Evolutionary conservation across 192 early-diverging fungal genomes (phyloP).

Genomic region (Backusella morwellensis): DNA sequence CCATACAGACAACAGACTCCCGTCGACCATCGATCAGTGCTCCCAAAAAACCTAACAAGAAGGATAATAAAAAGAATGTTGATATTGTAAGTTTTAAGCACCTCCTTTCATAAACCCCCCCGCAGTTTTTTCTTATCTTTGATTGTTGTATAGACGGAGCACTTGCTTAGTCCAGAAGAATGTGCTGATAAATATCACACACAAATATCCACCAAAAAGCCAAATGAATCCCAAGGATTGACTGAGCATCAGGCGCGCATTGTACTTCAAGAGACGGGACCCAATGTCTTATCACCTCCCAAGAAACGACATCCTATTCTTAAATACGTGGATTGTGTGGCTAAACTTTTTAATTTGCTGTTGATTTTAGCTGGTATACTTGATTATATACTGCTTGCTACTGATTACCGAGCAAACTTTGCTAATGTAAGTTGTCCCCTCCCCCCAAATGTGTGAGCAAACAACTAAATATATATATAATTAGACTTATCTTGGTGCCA

Average conservation of each 20-base stretch:
- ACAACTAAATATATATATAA: not conserved
- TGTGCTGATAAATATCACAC: conserved; percentile 41
- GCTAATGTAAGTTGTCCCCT: conserved; percentile 59
- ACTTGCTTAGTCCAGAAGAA: conserved; percentile 44
- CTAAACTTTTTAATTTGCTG: conserved; percentile 86
- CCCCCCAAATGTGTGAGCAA: not conserved
- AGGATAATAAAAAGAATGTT: conserved; percentile 32
- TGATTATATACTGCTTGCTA: conserved; percentile 75
- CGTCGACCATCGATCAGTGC: conserved; percentile 27
- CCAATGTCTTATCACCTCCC: conserved; percentile 86
- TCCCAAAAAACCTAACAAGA: conserved; percentile 15
- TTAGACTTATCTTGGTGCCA: conserved; percentile 86
- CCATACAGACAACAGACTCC: conserved; percentile 14
- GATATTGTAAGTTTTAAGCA: conserved; percentile 49
- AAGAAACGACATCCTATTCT: conserved; percentile 74
- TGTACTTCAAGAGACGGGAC: conserved; percentile 70
- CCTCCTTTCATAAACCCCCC: not conserved
- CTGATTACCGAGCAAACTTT: conserved; percentile 75
- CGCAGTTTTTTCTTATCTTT: not conserved
- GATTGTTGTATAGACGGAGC: conserved; percentile 42
- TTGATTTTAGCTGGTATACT: conserved; percentile 80
- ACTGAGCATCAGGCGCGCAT: conserved; percentile 55
- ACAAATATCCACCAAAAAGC: conserved; percentile 55
- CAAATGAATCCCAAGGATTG: conserved; percentile 72
- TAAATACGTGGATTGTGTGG: conserved; percentile 74